phyloP scores from a whole-genome alignment of 371 early-diverging fungal genomes.

The Saksenaea oblongispora region DNA sequence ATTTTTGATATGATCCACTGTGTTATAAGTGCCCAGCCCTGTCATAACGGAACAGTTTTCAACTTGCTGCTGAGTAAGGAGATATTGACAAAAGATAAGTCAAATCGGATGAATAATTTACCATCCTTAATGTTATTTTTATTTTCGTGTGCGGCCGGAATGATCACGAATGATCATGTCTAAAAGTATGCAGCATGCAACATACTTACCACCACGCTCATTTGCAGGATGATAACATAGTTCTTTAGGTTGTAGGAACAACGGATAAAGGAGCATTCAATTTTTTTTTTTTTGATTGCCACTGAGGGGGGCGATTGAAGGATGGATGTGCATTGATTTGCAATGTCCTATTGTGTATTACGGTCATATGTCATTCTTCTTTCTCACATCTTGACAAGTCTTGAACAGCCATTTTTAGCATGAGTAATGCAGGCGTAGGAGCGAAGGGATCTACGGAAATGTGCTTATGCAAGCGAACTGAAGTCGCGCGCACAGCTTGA shows the following conservation, averaged over 20 bases:
- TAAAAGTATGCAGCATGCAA: not conserved
- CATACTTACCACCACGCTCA: not conserved
- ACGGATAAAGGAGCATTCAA: not conserved
- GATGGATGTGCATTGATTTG: not conserved
- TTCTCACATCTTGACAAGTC: not conserved
- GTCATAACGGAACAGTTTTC: too few relatives aligned
- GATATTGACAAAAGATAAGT: too few relatives aligned
- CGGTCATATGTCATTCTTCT: not conserved
- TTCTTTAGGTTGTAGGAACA: not conserved
- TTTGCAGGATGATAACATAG: constrained; percentile 1
- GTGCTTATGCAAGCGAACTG: not conserved
- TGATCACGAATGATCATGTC: not conserved
- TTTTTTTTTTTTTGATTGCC: not conserved
- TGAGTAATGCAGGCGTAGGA: not conserved
- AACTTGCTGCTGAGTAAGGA: too few relatives aligned
- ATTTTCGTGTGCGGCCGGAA: not conserved
- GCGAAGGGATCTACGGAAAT: not conserved
- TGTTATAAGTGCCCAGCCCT: too few relatives aligned
- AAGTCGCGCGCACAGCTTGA: not conserved
- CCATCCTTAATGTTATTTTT: not conserved
- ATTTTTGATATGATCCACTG: too few relatives aligned
- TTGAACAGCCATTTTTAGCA: not conserved
- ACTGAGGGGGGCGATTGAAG: not conserved
- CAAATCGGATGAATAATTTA: not conserved
- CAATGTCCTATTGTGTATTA: not conserved